Evolutionary conservation across 345 rosid genomes (phyloP), one percentile per base, ranked within the genome.

Genomic region (Eucalyptus guilfoylei): DNA sequence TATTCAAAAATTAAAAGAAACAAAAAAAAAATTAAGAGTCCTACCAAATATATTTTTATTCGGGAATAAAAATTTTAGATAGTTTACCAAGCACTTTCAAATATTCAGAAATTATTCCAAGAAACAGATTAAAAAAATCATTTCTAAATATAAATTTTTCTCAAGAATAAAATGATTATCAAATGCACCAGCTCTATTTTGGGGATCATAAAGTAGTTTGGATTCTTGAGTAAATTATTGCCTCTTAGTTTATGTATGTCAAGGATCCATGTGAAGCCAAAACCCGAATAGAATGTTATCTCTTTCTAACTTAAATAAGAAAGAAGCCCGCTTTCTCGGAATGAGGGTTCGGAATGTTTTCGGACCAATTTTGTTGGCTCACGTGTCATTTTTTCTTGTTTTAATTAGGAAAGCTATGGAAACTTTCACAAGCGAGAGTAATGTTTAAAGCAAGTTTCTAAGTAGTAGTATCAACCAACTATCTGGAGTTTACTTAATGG

Each of bases 51-150:
- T 19, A 52, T 8, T 52, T 52, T 19, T 19, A 52, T 52, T 3
- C 0, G 4, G 24, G 24, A 52, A 52, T 52, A 52, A 7, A 52
- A 19, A 0, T 0, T 52, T 19, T 52, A 7, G 55, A 52, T 52
- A 19, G 24, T 19, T 52, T 52, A 52, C 4, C 24, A 52, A 52
- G 10, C 0, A 52, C 24, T 4, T 52, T 52, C 24, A 17, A 52
- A 52, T 52, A 0, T 19, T 52, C 1, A 52, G 0, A 52, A 17
- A 50, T 17, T 49, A 0, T 50, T 50, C 8, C 0, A 0, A 0
- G 0, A 50, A 50, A 49, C 0, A 49, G 0, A 49, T 16, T 14
- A 50, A 17, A 49, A 50, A 7, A 17, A 52, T 50, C 0, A 52
- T 19, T 52, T 52, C 0, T 52, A 2, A 52, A 52, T 0, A 52